Evolutionary conservation across 768 basidiomycete species (phyloP), one percentile per base, ranked within the genome.

Genomic region (Termitomyces sp.): DNA sequence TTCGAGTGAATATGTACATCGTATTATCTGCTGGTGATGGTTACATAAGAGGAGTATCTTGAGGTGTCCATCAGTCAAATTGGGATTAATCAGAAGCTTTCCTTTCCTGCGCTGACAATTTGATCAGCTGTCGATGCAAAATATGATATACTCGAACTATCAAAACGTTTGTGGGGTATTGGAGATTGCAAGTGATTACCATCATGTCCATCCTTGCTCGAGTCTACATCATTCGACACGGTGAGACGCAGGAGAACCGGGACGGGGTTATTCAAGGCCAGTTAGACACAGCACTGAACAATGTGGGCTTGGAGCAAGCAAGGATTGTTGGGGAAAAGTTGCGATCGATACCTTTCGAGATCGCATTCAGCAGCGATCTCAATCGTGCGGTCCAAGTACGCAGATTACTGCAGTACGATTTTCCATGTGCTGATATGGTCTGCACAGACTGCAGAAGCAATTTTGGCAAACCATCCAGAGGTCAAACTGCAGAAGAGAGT

Each of bases 251-350:
- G 46, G 86, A 81, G 68, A 92, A 92, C 72, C 73, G 77, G 56
- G 72, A 75, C 6, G 76, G 78, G 31, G 83, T 89, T 60, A 81
- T 91, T 49, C 91, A 94, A 76, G 92, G 92, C 45, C 92, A 94
- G 9, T 67, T 84, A 59, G 88, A 94, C 72, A 86, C 86, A 7
- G 64, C 71, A 45, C 77, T 94, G 68, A 92, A 92, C 65, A 81
- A 77, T 15, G 73, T 71, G 4, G 92, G 92, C 14, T 57, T 79
- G 51, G 74, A 74, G 57, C 91, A 94, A 71, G 88, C 88, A 25
- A 67, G 69, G 59, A 72, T 79, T 57, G 81, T 86, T 2, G 88
- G 82, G 1, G 73, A 79, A 62, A 81, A 79, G 46, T 72, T 93
- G 63, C 79, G 79, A 67, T 68, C 74, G 38, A 73, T 88, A 17